These are phyloP conservation scores for Phaeotremella skinneri DNA, from an alignment of 768 basidiomycete species.

Conservation along the genomic window DNA sequence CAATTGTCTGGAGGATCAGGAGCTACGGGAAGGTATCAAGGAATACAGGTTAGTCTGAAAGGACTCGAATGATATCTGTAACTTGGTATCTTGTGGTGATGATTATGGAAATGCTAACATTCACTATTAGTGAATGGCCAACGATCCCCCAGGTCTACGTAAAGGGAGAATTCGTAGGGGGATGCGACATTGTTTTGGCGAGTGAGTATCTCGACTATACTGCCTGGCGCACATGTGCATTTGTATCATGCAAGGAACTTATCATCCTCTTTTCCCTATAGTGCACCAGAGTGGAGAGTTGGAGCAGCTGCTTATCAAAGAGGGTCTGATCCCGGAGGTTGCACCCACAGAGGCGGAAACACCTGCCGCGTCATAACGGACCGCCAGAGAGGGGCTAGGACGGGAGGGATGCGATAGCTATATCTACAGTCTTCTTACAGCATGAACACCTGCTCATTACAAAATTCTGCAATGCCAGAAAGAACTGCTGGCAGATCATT, in stretches of 20 bases:
- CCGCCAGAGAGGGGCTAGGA: too few relatives aligned
- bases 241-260: background rate
- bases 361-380: background rate
- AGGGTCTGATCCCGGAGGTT: constrained; percentile 65
- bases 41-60: constrained; percentile 85
- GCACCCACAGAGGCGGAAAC: constrained; percentile 23
- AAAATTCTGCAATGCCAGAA: too few relatives aligned
- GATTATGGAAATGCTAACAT: constrained; percentile 2
- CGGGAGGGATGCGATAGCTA: too few relatives aligned
- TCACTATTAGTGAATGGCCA: constrained; percentile 77
- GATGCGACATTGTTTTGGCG: constrained; percentile 87
- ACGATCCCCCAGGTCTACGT: constrained; percentile 95
- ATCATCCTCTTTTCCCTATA: constrained; percentile 47
- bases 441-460: too few relatives aligned
- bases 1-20: constrained; percentile 81
- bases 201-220: constrained; percentile 60
- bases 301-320: constrained; percentile 71
- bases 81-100: background rate
- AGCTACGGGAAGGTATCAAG: constrained; percentile 82
- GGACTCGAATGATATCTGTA: background rate
- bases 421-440: too few relatives aligned
- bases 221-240: background rate
- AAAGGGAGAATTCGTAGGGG: constrained; percentile 92
- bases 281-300: constrained; percentile 98
- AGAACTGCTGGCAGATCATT: too few relatives aligned